These are phyloP conservation scores for Lactarius evosmus DNA, from an alignment of 768 basidiomycete genomes.

Conservation along the genomic window DNA sequence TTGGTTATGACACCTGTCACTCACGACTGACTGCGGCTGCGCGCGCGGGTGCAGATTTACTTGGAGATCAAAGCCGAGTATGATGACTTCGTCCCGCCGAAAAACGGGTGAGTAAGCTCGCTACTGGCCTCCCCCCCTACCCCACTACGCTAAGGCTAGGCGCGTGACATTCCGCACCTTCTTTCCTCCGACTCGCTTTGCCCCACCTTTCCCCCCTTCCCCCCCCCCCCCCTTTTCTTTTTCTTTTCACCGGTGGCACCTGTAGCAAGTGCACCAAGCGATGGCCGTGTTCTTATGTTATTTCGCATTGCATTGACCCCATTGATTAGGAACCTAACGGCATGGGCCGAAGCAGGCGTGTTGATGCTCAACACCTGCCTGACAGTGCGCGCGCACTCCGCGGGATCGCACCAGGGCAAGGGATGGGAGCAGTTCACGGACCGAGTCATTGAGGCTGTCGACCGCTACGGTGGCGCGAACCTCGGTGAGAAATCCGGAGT, in stretches of 20 bases:
- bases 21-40: slow-evolving; percentile 18
- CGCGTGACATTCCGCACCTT: not conserved
- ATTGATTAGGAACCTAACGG: slow-evolving; percentile 63
- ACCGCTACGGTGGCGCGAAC: slow-evolving; percentile 73
- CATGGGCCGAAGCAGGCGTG: slow-evolving; percentile 84
- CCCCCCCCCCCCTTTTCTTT: not conserved
- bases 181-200: not conserved
- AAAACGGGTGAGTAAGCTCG: slow-evolving; percentile 66
- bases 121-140: not conserved
- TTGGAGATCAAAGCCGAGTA: slow-evolving; percentile 81
- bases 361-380: slow-evolving; percentile 90
- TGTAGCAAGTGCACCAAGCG: not conserved
- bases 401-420: slow-evolving; percentile 78
- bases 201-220: not conserved
- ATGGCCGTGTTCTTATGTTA: not conserved
- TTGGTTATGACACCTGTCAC: slow-evolving; percentile 18
- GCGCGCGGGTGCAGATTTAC: slow-evolving; percentile 61
- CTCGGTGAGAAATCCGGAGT: slow-evolving; percentile 48
- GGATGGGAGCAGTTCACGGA: slow-evolving; percentile 94
- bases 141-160: slow-evolving; percentile 1
- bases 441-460: slow-evolving; percentile 72
- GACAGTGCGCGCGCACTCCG: slow-evolving; percentile 71
- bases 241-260: not conserved
- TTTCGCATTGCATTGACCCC: not conserved
- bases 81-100: slow-evolving; percentile 71